A percentile compares a stretch with the other conserved stretches of the same genome.
Evolutionary conservation across 116 monocot species (phyloP).

Genomic region (Papilionanthe hybrid): DNA sequence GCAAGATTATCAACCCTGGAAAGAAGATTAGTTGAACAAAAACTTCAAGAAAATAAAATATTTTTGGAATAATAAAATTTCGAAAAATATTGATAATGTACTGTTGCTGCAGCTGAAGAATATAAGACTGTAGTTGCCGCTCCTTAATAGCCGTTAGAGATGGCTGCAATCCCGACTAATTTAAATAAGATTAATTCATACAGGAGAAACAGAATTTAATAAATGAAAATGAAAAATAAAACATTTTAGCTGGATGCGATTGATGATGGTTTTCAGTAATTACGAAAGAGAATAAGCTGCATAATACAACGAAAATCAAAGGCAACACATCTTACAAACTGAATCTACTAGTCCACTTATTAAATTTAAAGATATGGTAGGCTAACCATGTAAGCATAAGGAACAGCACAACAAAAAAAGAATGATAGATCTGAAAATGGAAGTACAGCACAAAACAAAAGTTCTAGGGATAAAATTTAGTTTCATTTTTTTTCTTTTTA

Average conservation of each 20-base stretch:
- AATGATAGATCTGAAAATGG: no score
- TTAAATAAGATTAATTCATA: neutral
- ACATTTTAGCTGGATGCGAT: neutral
- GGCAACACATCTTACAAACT: no score
- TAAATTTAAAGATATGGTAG: no score
- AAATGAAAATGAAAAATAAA: neutral
- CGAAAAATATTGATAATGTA: neutral
- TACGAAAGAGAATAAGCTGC: neutral
- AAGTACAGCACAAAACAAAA: no score
- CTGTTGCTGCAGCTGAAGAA: conserved; percentile 34
- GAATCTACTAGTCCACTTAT: no score
- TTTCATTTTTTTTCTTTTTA: no score
- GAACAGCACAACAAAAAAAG: no score
- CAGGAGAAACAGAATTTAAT: neutral
- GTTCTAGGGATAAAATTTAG: no score
- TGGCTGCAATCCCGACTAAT: conserved; percentile 15
- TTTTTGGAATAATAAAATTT: neutral
- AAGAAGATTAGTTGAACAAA: neutral
- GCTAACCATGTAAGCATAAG: no score
- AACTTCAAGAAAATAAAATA: neutral
- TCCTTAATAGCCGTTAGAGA: conserved; percentile 20
- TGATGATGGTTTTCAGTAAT: neutral
- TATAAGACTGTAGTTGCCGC: conserved; percentile 28
- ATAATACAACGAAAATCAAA: neutral
- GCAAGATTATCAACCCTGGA: conserved; percentile 27